These are phyloP conservation scores for Pterocarpus macrocarpus DNA, from an alignment of 306 rosid species.

Conservation along the genomic window DNA sequence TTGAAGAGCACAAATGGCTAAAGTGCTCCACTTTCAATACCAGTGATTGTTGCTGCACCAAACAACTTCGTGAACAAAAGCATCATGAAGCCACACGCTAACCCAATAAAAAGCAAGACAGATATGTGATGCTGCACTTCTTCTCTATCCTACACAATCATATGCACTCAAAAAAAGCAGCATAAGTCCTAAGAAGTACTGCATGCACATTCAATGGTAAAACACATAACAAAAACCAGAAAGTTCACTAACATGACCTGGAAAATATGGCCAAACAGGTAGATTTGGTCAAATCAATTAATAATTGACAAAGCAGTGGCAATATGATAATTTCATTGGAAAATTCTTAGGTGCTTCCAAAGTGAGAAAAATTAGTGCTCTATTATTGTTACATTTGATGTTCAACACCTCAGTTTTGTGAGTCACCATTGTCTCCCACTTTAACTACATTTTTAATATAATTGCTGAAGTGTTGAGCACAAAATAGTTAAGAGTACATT, in stretches of 20 bases:
- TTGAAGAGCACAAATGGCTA: conserved; percentile 24
- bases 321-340: too few relatives aligned
- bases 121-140: conserved; percentile 83
- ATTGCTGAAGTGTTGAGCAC: too few relatives aligned
- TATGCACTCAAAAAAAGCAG: not conserved
- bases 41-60: conserved; percentile 68
- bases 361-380: too few relatives aligned
- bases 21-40: conserved; percentile 48
- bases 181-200: not conserved
- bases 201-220: not conserved
- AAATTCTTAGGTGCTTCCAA: too few relatives aligned
- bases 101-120: conserved; percentile 70
- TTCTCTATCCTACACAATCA: conserved; percentile 66
- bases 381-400: too few relatives aligned
- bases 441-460: too few relatives aligned
- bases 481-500: too few relatives aligned
- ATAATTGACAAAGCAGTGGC: not conserved
- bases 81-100: conserved; percentile 71
- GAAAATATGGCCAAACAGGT: not conserved
- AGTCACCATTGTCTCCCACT: too few relatives aligned
- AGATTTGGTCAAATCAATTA: not conserved
- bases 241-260: not conserved
- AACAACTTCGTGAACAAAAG: conserved; percentile 66
- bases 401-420: too few relatives aligned
- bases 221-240: not conserved